A percentile compares a stretch with the other conserved stretches of the same genome.
Conservation (phyloP, 805 yeast species). For the Candida manassasensis region DNA sequence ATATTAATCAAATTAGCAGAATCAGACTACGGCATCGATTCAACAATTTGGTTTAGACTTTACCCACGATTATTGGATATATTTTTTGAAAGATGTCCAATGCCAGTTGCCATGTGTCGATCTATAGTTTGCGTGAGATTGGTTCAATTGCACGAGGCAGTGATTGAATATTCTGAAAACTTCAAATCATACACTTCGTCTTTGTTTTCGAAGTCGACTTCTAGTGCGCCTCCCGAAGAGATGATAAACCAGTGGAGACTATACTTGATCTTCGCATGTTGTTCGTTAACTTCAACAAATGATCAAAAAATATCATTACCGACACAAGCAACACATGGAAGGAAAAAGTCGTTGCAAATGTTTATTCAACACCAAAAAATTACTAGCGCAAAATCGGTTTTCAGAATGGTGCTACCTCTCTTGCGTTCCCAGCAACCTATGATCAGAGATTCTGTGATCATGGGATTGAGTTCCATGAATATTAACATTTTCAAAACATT, state of each 20-base stretch:
- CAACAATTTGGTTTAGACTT: slow-evolving; percentile 91
- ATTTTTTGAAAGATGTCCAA: slow-evolving; percentile 78
- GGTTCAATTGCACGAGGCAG: slow-evolving; percentile 76
- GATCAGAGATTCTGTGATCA: slow-evolving; percentile 81
- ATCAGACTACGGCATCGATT: slow-evolving; percentile 90
- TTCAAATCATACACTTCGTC: slow-evolving; percentile 33
- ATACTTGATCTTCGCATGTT: slow-evolving; percentile 85
- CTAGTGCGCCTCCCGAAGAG: slow-evolving; percentile 53
- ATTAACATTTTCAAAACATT: slow-evolving; percentile 82
- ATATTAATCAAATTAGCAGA: slow-evolving; percentile 77
- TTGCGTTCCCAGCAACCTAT: slow-evolving; percentile 63
- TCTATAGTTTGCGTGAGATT: slow-evolving; percentile 84
- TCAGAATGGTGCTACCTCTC: slow-evolving; percentile 81
- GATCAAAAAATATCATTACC: slow-evolving; percentile 69
- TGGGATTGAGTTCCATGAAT: slow-evolving; percentile 85
- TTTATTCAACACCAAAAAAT: slow-evolving; percentile 87
- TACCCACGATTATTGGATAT: slow-evolving; percentile 71
- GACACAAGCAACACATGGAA: slow-evolving; percentile 51
- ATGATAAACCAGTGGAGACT: slow-evolving; percentile 85
- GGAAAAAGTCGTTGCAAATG: slow-evolving; percentile 75
- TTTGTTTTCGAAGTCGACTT: slow-evolving; percentile 26
- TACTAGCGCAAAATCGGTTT: slow-evolving; percentile 86
- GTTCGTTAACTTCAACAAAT: slow-evolving; percentile 82
- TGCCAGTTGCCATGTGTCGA: slow-evolving; percentile 89
- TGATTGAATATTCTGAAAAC: slow-evolving; percentile 51